Evolutionary conservation across 2,329 filamentous ascomycete genomes (phyloP), one percentile per base, ranked within the genome.

Genomic region (Leptographium lundbergii): DNA sequence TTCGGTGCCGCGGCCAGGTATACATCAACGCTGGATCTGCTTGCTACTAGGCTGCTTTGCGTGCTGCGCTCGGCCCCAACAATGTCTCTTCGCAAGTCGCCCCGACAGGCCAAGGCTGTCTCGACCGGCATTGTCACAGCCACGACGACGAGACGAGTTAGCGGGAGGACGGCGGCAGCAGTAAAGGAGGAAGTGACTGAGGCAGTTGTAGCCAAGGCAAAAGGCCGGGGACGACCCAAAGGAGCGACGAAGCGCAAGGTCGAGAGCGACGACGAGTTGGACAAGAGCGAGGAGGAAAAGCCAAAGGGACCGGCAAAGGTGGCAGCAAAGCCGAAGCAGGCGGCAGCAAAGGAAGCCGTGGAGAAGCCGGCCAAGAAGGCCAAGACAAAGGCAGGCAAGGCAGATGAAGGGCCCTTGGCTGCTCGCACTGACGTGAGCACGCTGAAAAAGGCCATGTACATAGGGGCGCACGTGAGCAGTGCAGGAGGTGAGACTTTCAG

Each of bases 401-500:
- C 69, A 27, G 74, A 75, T 32, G 74, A 76, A 58, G 65, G 65
- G 76, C 84, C 88, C 0, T 71, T 96, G 1, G 86, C 84, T 24
- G 74, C 78, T 29, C 81, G 94, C 42, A 91, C 90, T 0, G 72
- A 78, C 5, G 71, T 84, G 34, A 65, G 72, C 14, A 82, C 84
- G 1, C 76, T 92, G 62, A 85, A 86, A 69, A 80, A 77, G 69
- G 72, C 77, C 14, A 88, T 96, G 80, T 86, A 88, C 67, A 86
- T 99, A 59, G 94, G 94, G 19, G 94, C 94, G 0, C 94, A 99
- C 70, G 90, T 97, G 62, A 94, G 88, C 71, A 85, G 82, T 63
- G 91, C 94, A 32, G 92, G 91, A 75, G 92, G 89, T 88, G 70
- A 59, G 77, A 9, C n/a, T n/a, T n/a, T n/a, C n/a, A n/a, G n/a